A percentile compares a stretch with the other conserved stretches of the same genome.
Evolutionary conservation across 345 rosid genomes (phyloP).

Genomic region (Populus tremula): DNA sequence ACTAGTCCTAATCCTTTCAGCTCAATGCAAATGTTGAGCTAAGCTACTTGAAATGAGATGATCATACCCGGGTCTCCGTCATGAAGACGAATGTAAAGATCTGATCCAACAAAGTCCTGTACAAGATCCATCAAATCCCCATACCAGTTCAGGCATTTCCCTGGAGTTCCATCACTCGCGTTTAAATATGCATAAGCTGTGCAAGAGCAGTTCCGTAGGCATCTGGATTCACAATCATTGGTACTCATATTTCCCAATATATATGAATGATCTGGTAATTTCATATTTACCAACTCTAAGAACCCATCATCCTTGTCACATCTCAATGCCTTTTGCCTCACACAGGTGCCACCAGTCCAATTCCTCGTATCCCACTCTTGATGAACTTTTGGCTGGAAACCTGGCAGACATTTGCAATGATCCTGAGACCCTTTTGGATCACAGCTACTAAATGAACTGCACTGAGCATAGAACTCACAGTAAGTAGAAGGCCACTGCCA

Average conservation of each 20-base stretch:
- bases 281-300: neutral
- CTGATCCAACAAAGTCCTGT: neutral
- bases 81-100: constrained; percentile 2
- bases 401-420: constrained; percentile 10
- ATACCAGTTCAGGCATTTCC: constrained; percentile 6
- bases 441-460: constrained; percentile 9
- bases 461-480: neutral
- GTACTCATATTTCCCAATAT: neutral
- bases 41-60: neutral
- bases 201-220: constrained; percentile 17
- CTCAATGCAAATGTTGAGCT: neutral
- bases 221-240: constrained; percentile 9
- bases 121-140: constrained; percentile 14
- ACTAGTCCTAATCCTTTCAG: neutral
- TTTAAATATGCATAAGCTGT: constrained; percentile 6
- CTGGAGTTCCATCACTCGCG: neutral
- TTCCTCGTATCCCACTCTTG: constrained; percentile 7
- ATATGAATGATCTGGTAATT: constrained; percentile 13
- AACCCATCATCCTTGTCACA: constrained; percentile 7
- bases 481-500: neutral
- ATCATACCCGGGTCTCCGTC: neutral
- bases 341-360: constrained; percentile 12
- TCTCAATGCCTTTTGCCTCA: neutral
- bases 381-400: constrained; percentile 1
- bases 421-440: neutral